Conservation (phyloP, 257 asterid species). For the Nicotiana tabacum region DNA sequence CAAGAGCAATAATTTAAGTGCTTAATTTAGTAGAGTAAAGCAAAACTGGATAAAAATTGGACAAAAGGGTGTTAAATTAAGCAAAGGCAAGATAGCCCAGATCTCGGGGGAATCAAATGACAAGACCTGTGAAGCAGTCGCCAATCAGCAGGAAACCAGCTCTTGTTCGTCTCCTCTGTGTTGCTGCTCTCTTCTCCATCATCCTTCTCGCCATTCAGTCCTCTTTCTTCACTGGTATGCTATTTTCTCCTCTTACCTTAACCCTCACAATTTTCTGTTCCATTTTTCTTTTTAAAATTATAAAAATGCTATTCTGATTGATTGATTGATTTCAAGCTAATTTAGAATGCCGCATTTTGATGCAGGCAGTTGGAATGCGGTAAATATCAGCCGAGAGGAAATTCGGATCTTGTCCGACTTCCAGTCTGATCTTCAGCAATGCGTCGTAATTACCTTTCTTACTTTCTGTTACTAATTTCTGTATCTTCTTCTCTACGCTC, state of each 20-base stretch:
- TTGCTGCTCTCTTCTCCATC: slow-evolving; percentile 66
- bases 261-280: not conserved
- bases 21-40: too few species aligned
- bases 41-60: too few species aligned
- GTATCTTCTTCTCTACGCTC: not conserved
- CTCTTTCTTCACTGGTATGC: slow-evolving; percentile 46
- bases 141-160: slow-evolving; percentile 33
- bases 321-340: not conserved
- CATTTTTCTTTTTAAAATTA: too few species aligned
- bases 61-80: not conserved
- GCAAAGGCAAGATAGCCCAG: not conserved
- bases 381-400: slow-evolving; percentile 23
- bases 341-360: not conserved
- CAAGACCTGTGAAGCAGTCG: slow-evolving; percentile 22
- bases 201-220: slow-evolving; percentile 54
- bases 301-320: not conserved
- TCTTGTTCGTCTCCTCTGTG: slow-evolving; percentile 55
- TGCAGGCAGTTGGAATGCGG: slow-evolving; percentile 37
- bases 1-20: too few species aligned
- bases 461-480: not conserved
- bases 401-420: slow-evolving; percentile 55
- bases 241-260: not conserved
- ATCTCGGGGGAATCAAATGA: not conserved
- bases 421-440: slow-evolving; percentile 74
- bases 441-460: slow-evolving; percentile 50